Base-by-base conservation (phyloP, 257 asterid genomes). In the Thymus quinquecostatus region DNA sequence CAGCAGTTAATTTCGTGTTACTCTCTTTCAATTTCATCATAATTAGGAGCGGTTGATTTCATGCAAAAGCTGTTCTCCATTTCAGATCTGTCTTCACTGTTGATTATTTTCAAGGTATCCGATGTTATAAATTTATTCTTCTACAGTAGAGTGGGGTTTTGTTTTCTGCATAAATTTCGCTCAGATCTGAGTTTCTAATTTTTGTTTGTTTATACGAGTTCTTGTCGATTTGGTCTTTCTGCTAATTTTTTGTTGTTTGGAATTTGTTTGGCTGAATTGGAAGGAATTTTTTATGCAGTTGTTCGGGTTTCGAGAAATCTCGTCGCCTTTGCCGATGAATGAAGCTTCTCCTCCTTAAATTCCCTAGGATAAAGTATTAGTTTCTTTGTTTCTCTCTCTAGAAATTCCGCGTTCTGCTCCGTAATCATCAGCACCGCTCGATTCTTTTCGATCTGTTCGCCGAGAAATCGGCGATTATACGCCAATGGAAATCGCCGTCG, bases 271-370 rank as follows among this genome's bases (percentile, higher is more conserved):
- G 59, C 29, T 72, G 65, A 64, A 56, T 50, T 8, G 3, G 6
- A 27, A 8, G 3, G 6, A 34, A 8, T 21, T 38, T 48, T 57
- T 59, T 12, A 29, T 34, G 60, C 21, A 28, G 1, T 30, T 55
- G 49, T 74, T 43, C 66, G 76, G 68, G 27, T 70, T 78, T 64
- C 83, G 60, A 80, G 74, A 77, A 75, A 77, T 80, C 68, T 71
- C 44, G 27, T 54, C 68, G 69, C 66, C 69, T 33, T 68, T 72
- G 30, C 69, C 70, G 41, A 64, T 58, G 58, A 62, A 64, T 66
- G 83, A 83, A 83, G 81, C 84, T 80, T 71, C 83, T 10, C 29
- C 47, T 49, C 45, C 48, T 71, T 60, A 32, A 71, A 66, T 78
- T 78, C 71, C 76, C 58, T 28, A 60, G 69, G 28, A 59, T 27